Evolutionary conservation across 2,329 filamentous ascomycete genomes (phyloP).

Genomic region (Diplocarpon mali): DNA sequence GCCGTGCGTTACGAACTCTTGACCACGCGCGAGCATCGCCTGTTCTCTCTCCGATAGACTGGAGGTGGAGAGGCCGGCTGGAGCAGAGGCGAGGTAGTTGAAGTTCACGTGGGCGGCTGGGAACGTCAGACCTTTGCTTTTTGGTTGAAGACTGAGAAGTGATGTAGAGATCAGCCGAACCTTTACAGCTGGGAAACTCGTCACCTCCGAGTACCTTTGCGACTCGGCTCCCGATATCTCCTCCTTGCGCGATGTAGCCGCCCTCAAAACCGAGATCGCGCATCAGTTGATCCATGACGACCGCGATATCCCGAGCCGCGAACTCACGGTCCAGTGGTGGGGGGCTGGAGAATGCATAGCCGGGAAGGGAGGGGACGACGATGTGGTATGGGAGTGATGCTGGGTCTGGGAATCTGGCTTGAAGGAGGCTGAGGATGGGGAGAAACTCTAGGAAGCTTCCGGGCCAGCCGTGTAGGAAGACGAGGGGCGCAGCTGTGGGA

Average conservation of each 20-base stretch:
- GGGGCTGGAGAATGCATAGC: conserved; percentile 13
- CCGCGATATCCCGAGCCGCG: conserved; percentile 21
- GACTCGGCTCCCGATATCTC: conserved; percentile 14
- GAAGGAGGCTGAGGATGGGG: conserved; percentile 19
- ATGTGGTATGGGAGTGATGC: conserved; percentile 14
- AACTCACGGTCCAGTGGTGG: conserved; percentile 24
- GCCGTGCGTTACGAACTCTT: conserved; percentile 33
- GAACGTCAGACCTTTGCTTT: background rate
- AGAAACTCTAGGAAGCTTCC: conserved; percentile 17
- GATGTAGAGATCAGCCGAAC: conserved; percentile 23
- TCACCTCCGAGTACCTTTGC: conserved; percentile 6
- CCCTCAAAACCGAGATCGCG: conserved; percentile 15
- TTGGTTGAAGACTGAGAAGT: too few species aligned
- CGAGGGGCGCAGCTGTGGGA: conserved; percentile 11
- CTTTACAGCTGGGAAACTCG: conserved; percentile 12
- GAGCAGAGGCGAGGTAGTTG: background rate
- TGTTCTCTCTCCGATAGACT: conserved; percentile 28
- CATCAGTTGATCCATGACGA: conserved; percentile 11
- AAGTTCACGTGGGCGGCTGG: conserved; percentile 3
- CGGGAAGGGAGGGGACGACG: conserved; percentile 17
- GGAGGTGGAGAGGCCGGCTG: conserved; percentile 10
- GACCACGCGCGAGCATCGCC: conserved; percentile 28
- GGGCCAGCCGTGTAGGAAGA: conserved; percentile 18
- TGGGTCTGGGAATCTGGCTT: conserved; percentile 16
- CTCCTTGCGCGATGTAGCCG: conserved; percentile 22